phyloP scores from a whole-genome alignment of 805 yeast genomes.

The Myxozyma kluyveri region DNA sequence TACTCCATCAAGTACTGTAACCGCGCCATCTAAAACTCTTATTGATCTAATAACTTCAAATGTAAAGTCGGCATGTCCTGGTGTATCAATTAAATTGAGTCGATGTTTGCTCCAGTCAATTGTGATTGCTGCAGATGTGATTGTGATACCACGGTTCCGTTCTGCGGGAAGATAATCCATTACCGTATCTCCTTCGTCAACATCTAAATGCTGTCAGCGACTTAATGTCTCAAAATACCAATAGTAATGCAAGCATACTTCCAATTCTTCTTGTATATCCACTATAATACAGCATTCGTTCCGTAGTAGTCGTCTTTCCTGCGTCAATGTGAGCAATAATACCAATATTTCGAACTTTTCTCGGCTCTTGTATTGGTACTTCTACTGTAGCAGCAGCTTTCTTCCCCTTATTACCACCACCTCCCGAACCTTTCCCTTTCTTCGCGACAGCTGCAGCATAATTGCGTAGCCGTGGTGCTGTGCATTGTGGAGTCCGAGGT shows the following conservation, averaged over 20 bases:
- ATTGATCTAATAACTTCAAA: conserved; percentile 89
- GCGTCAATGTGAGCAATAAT: conserved; percentile 99
- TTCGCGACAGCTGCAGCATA: too few relatives aligned
- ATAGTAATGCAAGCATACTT: conserved; percentile 13
- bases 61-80: conserved; percentile 97
- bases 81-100: conserved; percentile 90
- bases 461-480: too few relatives aligned
- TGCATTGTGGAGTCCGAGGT: too few relatives aligned
- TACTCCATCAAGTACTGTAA: conserved; percentile 87
- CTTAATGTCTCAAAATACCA: background rate
- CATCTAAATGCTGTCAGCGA: conserved; percentile 46
- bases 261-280: conserved; percentile 82
- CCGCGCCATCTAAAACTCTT: conserved; percentile 91
- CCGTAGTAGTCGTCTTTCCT: conserved; percentile 97
- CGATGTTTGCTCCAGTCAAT: conserved; percentile 76
- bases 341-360: conserved; percentile 71
- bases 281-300: conserved; percentile 85
- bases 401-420: too few relatives aligned
- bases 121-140: conserved; percentile 93
- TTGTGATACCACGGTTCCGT: conserved; percentile 89
- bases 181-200: conserved; percentile 94
- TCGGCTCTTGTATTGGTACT: too few relatives aligned
- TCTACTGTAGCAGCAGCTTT: too few relatives aligned
- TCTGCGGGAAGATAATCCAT: conserved; percentile 91
- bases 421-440: too few relatives aligned